phyloP scores from a whole-genome alignment of 257 asterid species.

The Capsicum rhomboideum region DNA sequence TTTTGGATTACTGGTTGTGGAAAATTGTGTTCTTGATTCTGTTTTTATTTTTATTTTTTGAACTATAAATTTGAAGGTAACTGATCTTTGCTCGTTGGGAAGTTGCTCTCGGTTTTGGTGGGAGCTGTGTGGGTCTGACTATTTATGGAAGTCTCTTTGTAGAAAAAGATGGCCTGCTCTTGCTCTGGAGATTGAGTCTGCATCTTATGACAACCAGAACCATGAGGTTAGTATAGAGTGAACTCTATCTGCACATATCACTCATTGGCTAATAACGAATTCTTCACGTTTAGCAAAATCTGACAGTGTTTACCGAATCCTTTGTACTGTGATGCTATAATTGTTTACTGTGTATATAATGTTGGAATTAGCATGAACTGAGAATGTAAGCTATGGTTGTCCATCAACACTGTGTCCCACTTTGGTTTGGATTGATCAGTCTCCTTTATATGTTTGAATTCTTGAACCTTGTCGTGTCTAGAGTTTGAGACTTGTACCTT shows the following conservation, averaged over 20 bases:
- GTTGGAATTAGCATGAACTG: not conserved
- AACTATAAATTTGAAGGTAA: conserved; percentile 27
- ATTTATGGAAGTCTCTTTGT: conserved; percentile 64
- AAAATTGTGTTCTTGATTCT: not conserved
- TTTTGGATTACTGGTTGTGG: not conserved
- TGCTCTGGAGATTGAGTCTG: conserved; percentile 15
- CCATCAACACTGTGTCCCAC: not conserved
- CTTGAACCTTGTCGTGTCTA: no score
- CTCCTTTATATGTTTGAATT: not conserved
- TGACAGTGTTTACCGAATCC: not conserved
- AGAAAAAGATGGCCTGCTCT: conserved; percentile 58
- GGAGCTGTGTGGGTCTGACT: conserved; percentile 68
- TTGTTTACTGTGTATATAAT: not conserved
- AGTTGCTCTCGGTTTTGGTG: conserved; percentile 87
- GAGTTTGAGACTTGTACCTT: not conserved
- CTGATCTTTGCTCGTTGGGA: conserved; percentile 76
- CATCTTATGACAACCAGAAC: conserved; percentile 8
- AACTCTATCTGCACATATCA: not conserved
- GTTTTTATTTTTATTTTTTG: no score
- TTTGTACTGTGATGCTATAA: not conserved
- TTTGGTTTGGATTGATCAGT: not conserved
- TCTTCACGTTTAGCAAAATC: not conserved
- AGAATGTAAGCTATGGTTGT: no score
- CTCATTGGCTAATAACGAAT: not conserved
- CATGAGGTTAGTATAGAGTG: conserved; percentile 12